Evolutionary conservation across 768 basidiomycete species (phyloP).

Genomic region (Trametes villosa): DNA sequence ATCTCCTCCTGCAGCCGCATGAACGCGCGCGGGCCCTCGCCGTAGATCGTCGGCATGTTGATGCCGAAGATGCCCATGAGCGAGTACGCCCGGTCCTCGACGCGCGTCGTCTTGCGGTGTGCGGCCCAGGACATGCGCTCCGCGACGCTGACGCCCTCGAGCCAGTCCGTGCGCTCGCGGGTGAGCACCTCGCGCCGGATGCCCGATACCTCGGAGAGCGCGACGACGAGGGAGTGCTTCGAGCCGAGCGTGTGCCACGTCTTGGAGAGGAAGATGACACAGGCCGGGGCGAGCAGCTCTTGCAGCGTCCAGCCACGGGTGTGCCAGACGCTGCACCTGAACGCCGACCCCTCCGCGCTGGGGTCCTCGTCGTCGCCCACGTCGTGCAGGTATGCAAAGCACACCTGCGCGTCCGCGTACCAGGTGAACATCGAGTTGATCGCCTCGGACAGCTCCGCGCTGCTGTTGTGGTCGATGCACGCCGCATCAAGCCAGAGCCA

Average conservation of each 20-base stretch:
- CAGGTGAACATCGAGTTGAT: constrained; percentile 2
- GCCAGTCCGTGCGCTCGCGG: constrained; percentile 4
- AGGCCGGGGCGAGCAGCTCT: constrained; percentile 13
- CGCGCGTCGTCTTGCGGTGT: constrained; percentile 10
- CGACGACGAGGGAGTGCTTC: constrained; percentile 8
- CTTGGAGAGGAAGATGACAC: constrained; percentile 9
- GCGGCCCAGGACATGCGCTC: constrained; percentile 24
- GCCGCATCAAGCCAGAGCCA: constrained; percentile 12
- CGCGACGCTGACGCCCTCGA: constrained; percentile 21
- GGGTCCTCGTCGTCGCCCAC: not conserved
- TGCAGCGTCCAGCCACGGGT: constrained; percentile 2
- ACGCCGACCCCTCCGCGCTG: not conserved
- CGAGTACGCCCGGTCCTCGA: constrained; percentile 23
- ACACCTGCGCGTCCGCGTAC: not conserved
- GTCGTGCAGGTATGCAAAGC: constrained; percentile 2
- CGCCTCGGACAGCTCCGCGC: not conserved
- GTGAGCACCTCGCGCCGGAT: constrained; percentile 17
- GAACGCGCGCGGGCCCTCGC: constrained; percentile 19
- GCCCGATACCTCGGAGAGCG: constrained; percentile 15
- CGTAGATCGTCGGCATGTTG: constrained; percentile 18
- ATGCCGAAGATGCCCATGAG: constrained; percentile 23
- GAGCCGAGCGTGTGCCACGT: constrained; percentile 15
- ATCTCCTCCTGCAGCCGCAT: constrained; percentile 19
- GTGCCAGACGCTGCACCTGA: constrained; percentile 1
- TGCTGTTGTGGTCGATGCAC: constrained; percentile 1